Conservation (phyloP, 2,329 filamentous ascomycete species). For the Fusarium drepaniforme region DNA sequence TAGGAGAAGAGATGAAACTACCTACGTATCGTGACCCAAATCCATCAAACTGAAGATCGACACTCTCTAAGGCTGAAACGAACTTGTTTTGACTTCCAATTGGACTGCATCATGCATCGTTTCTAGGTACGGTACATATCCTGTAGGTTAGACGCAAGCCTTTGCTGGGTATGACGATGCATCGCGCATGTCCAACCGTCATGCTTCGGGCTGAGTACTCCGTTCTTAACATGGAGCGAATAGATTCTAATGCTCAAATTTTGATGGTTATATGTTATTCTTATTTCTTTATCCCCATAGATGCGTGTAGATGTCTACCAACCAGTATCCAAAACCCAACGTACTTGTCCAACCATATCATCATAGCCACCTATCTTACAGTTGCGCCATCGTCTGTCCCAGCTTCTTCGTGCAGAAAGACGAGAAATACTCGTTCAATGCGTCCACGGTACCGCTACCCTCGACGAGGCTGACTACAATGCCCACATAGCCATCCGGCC, state of each 20-base stretch:
- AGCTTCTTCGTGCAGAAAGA: conserved; percentile 75
- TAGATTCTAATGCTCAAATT: background rate
- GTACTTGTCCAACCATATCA: background rate
- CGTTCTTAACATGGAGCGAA: background rate
- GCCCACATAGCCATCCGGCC: conserved; percentile 90
- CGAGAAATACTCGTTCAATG: conserved; percentile 85
- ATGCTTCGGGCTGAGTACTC: background rate
- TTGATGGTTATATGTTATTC: background rate
- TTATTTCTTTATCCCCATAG: background rate
- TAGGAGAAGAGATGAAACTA: background rate
- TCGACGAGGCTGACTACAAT: conserved; percentile 80
- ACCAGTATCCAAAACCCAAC: background rate
- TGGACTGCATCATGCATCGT: background rate
- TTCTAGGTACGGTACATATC: background rate
- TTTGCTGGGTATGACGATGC: background rate
- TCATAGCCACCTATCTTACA: conserved; percentile 28
- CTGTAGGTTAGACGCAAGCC: background rate
- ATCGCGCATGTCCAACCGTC: background rate
- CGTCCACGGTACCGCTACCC: conserved; percentile 83
- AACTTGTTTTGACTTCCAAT: background rate
- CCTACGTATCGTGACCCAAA: background rate
- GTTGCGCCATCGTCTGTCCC: conserved; percentile 48
- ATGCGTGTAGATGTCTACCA: background rate
- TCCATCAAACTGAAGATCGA: background rate
- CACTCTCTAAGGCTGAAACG: background rate